Evolutionary conservation across 163 green algal species (phyloP), one percentile per base, ranked within the genome.

Genomic region (Chlamydomonas reinhardtii): DNA sequence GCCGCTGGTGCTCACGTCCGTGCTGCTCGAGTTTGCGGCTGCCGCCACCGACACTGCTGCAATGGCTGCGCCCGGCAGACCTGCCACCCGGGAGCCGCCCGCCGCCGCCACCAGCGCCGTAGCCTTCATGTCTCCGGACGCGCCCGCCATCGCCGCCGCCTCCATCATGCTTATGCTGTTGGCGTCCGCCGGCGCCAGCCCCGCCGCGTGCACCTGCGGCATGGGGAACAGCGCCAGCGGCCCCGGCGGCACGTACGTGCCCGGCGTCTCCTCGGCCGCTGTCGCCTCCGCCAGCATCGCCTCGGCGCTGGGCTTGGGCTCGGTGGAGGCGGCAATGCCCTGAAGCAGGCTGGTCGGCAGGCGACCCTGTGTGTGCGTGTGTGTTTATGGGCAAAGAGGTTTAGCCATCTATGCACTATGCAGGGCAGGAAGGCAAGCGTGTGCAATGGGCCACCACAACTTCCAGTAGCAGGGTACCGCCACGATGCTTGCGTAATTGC

Each of bases 201-300:
- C 48, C 15, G 61, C 35, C 29, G n/a, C 25, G 29, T 87, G 82
- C n/a, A 87, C 82, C 22, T 70, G 32, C 20, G 82, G 82, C 72
- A 87, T 87, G 39, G 82, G 82, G 61, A 87, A 87, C 29, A 87
- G n/a, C 31, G 62, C 25, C 34, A 83, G 52, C 25, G 31, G 19
- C 37, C 31, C 56, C 31, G n/a, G 43, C 65, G 8, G 27, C 61
- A 11, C 65, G 27, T 72, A 29, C 4, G 48, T 56, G 12, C 14
- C 48, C n/a, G 29, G 48, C 20, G 29, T n/a, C 52, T 17, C 15
- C 52, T n/a, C 52, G 52, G 8, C 73, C 73, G n/a, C 15, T n/a
- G 24, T 32, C 34, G 34, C 16, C 59, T 29, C 43, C 75, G 19
- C 61, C 75, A 31, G 20, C 74, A 20, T 12, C 59, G 29, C 15